Evolutionary conservation across 2,329 filamentous ascomycete species (phyloP), one percentile per base, ranked within the genome.

Genomic region (Sporothrix brasiliensis): DNA sequence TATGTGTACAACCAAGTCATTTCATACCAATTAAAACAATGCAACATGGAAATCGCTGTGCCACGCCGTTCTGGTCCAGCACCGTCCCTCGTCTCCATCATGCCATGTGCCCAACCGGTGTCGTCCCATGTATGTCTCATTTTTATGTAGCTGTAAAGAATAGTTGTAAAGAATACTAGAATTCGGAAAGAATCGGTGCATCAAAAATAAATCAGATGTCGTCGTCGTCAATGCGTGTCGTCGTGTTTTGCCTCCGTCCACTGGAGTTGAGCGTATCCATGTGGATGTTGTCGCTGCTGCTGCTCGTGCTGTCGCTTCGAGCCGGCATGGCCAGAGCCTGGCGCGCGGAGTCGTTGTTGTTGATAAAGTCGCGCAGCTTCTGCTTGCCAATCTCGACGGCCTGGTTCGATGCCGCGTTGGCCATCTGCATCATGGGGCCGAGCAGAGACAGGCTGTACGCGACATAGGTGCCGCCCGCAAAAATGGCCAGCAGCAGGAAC

Each of bases 341-440:
- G 65, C 92, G 85, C 3, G 93, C 93, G 13, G 91, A 91, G 75
- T 97, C 93, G n/a, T 90, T 92, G 76, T 87, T 91, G 81, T 94
- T 92, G 71, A 98, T 85, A 77, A 97, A 97, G 44, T 97, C 93
- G 30, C 94, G 88, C 61, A 98, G 87, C 76, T 92, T 90, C 82
- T 95, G 91, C 83, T 97, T 97, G 78, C 92, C 92, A 75, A 99
- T 93, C 75, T 97, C 93, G 41, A 97, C 77, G 9, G 92, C 95
- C 81, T 99, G 95, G 73, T 86, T 86, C 63, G 89, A 90, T 4
- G 95, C 95, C 16, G 95, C 95, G 75, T 95, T 95, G 74, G 89
- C 88, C 92, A 99, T 97, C 78, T 96, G 93, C 75, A 96, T 84
- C 85, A 99, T 98, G 0, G 95, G 95, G 0, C 95, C 95, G 82